These are phyloP conservation scores for Apiotrichum porosum DNA, from an alignment of 1,284 basidiomycete species.

Conservation along the genomic window DNA sequence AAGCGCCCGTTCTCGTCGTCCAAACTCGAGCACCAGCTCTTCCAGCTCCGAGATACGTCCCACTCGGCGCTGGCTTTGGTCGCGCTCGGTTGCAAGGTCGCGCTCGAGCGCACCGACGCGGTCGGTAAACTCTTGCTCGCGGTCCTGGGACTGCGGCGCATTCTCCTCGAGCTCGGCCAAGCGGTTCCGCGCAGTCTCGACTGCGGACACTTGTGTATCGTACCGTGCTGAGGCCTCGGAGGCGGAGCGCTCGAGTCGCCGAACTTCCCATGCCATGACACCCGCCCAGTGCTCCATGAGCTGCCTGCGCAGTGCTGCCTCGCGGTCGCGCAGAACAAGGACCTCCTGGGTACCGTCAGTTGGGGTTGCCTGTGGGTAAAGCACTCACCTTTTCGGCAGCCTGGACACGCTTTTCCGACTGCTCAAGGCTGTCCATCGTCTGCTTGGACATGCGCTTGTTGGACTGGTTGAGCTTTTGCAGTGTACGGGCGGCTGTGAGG, in stretches of 20 bases:
- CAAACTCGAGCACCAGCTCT: conserved; percentile 40
- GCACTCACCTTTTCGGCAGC: conserved; percentile 48
- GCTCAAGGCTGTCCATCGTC: conserved; percentile 46
- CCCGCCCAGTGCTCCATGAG: conserved; percentile 50
- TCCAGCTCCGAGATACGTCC: conserved; percentile 37
- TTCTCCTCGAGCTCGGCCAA: conserved; percentile 19
- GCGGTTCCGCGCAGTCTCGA: too few species aligned
- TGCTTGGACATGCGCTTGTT: conserved; percentile 49
- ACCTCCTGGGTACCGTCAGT: conserved; percentile 34
- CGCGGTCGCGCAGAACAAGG: conserved; percentile 41
- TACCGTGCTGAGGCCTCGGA: conserved; percentile 12
- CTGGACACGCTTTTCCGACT: conserved; percentile 45
- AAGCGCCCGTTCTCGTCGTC: conserved; percentile 33
- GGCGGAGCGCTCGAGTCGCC: conserved; percentile 34
- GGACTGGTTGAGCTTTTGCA: conserved; percentile 46
- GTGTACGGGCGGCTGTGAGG: conserved; percentile 45
- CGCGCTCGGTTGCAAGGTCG: conserved; percentile 12
- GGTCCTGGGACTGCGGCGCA: conserved; percentile 18
- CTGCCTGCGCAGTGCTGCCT: conserved; percentile 35
- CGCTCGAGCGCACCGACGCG: conserved; percentile 5
- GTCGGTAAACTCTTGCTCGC: conserved; percentile 24
- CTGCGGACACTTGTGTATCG: conserved; percentile 14
- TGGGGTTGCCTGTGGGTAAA: background rate
- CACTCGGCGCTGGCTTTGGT: conserved; percentile 3
- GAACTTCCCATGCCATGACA: conserved; percentile 49